phyloP scores from a whole-genome alignment of 169 alveolate species.

The Plasmodium malariae region DNA sequence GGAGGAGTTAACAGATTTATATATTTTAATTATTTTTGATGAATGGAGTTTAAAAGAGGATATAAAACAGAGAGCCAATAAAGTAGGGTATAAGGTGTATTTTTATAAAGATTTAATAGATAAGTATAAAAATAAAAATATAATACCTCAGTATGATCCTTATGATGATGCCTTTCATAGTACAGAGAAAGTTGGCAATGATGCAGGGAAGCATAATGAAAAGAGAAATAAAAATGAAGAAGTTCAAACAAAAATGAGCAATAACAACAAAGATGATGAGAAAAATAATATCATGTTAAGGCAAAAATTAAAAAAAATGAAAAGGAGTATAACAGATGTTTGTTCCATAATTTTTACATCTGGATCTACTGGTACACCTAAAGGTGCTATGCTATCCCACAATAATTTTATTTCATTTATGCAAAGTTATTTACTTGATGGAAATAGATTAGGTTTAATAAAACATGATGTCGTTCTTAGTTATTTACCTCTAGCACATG shows the following conservation, averaged over 20 bases:
- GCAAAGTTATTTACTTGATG: conserved; percentile 78
- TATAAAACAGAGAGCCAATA: conserved; percentile 21
- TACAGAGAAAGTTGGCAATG: neutral
- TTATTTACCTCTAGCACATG: conserved; percentile 94
- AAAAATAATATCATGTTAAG: conserved; percentile 19
- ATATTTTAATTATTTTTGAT: conserved; percentile 79
- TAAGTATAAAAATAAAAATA: conserved; percentile 49
- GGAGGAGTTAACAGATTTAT: conserved; percentile 49
- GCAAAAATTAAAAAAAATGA: conserved; percentile 18
- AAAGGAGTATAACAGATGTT: conserved; percentile 14
- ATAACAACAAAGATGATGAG: neutral
- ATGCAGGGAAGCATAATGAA: conserved; percentile 2
- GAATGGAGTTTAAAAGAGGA: conserved; percentile 64
- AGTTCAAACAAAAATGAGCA: neutral
- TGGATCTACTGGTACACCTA: conserved; percentile 97
- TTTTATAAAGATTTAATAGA: conserved; percentile 69
- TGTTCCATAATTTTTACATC: conserved; percentile 74
- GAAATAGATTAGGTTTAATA: conserved; percentile 82
- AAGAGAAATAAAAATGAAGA: neutral
- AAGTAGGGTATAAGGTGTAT: conserved; percentile 59
- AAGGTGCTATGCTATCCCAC: conserved; percentile 95
- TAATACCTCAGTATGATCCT: conserved; percentile 23
- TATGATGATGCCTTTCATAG: neutral
- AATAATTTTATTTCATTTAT: conserved; percentile 84
- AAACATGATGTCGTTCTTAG: conserved; percentile 87